These are phyloP conservation scores for Beauveria sp. DNA, from an alignment of 2,329 filamentous ascomycete species.

Conservation along the genomic window DNA sequence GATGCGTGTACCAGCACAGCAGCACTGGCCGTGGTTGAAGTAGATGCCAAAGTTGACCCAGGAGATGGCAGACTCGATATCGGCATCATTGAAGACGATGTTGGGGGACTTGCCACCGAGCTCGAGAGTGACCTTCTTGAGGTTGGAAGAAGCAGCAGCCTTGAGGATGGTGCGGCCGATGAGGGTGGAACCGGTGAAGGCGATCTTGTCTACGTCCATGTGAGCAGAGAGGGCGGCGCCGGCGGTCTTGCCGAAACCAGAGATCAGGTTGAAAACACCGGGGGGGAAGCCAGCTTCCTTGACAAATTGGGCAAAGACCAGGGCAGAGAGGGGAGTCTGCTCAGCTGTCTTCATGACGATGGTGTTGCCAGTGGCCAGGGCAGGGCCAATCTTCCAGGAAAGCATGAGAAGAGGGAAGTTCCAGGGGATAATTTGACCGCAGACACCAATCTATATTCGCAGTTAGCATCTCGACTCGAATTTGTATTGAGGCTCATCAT, in stretches of 20 bases:
- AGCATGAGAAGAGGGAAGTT: conserved; percentile 73
- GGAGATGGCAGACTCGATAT: conserved; percentile 63
- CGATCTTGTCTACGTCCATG: conserved; percentile 72
- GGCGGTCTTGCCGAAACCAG: conserved; percentile 66
- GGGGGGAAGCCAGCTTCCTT: conserved; percentile 69
- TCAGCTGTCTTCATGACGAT: conserved; percentile 65
- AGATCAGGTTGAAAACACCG: conserved; percentile 65
- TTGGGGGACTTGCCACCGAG: conserved; percentile 69
- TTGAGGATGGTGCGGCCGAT: conserved; percentile 68
- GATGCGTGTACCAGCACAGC: conserved; percentile 68
- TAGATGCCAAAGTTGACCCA: conserved; percentile 63
- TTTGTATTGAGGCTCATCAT: conserved; percentile 46
- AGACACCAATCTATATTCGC: conserved; percentile 47
- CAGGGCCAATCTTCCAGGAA: conserved; percentile 69
- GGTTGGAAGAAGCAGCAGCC: conserved; percentile 62
- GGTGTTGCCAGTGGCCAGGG: conserved; percentile 61
- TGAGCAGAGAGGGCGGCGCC: conserved; percentile 65
- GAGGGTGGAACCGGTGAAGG: conserved; percentile 66
- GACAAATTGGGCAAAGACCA: conserved; percentile 53
- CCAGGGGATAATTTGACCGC: conserved; percentile 77
- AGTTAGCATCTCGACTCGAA: not conserved
- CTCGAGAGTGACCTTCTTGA: conserved; percentile 72
- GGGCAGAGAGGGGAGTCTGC: conserved; percentile 61
- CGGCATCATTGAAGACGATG: conserved; percentile 66
- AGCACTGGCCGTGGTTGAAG: conserved; percentile 53